Conservation (phyloP, 352 stramenopile genomes). For the Globisporangium spiculum region DNA sequence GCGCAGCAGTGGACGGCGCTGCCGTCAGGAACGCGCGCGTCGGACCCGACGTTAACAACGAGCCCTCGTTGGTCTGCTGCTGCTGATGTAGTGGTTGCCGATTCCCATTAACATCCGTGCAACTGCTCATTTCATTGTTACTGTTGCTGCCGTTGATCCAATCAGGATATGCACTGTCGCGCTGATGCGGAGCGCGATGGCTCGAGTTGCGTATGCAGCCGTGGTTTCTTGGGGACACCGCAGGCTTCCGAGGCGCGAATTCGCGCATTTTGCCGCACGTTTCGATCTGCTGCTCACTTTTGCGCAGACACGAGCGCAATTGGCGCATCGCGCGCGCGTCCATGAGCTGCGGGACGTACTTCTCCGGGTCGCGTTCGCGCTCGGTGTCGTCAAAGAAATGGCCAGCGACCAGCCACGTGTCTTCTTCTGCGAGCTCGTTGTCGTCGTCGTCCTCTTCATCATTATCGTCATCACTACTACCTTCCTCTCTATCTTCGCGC, state of each 20-base stretch:
- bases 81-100: neutral
- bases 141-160: neutral
- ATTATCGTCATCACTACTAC: neutral
- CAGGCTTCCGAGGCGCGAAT: constrained; percentile 36
- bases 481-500: neutral
- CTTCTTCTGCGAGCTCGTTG: constrained; percentile 9
- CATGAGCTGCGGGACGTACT: constrained; percentile 56
- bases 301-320: constrained; percentile 35
- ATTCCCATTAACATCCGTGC: neutral
- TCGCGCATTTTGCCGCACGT: constrained; percentile 47
- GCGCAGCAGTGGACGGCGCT: neutral
- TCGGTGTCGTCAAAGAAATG: constrained; percentile 9
- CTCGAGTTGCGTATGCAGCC: neutral
- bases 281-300: constrained; percentile 37
- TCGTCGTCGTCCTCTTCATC: neutral
- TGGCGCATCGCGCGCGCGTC: constrained; percentile 43
- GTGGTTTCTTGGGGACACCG: neutral
- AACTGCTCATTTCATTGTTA: neutral
- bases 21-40: constrained; percentile 13
- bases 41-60: neutral
- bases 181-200: neutral
- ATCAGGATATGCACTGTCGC: neutral
- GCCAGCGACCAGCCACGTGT: constrained; percentile 8
- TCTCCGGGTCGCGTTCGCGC: constrained; percentile 14
- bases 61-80: neutral